phyloP scores from a whole-genome alignment of 2,329 filamentous ascomycete species.

The Diaporthe sp. region DNA sequence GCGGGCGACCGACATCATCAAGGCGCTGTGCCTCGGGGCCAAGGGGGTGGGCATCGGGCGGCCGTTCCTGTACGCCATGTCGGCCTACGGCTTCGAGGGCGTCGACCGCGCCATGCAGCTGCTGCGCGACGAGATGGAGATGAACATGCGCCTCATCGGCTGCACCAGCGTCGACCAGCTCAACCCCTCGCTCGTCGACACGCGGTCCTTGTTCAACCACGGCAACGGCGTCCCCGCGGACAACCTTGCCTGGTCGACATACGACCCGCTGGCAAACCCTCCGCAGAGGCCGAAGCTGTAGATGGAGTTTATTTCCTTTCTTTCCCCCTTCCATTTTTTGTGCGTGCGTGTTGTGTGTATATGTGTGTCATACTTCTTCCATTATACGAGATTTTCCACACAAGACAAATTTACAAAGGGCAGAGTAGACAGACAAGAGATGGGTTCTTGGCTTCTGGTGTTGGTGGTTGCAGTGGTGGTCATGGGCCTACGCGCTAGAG shows the following conservation, averaged over 20 bases:
- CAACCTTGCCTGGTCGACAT: conserved; percentile 62
- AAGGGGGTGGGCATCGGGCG: conserved; percentile 93
- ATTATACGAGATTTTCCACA: not conserved
- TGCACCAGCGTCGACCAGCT: conserved; percentile 81
- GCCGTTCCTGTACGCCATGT: conserved; percentile 97
- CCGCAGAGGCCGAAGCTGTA: conserved; percentile 68
- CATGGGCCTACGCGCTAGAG: not conserved
- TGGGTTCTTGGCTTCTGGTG: not conserved
- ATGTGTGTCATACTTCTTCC: not conserved
- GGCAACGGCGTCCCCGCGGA: conserved; percentile 64
- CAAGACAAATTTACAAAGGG: not conserved
- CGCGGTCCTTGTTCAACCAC: conserved; percentile 74
- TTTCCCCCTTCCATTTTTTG: not conserved
- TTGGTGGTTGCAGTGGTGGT: not conserved
- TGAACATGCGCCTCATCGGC: conserved; percentile 97
- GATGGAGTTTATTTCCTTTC: not conserved
- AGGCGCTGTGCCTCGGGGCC: conserved; percentile 93
- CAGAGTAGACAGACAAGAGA: not conserved
- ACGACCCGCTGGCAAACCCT: conserved; percentile 68
- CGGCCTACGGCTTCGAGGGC: conserved; percentile 86
- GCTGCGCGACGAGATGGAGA: conserved; percentile 96
- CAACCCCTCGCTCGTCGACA: conserved; percentile 85
- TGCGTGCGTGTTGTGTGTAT: too few species aligned
- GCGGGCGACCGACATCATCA: conserved; percentile 93
- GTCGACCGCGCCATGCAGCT: conserved; percentile 94